phyloP scores from a whole-genome alignment of 305 asterid species.

The Plantago coronopus region DNA sequence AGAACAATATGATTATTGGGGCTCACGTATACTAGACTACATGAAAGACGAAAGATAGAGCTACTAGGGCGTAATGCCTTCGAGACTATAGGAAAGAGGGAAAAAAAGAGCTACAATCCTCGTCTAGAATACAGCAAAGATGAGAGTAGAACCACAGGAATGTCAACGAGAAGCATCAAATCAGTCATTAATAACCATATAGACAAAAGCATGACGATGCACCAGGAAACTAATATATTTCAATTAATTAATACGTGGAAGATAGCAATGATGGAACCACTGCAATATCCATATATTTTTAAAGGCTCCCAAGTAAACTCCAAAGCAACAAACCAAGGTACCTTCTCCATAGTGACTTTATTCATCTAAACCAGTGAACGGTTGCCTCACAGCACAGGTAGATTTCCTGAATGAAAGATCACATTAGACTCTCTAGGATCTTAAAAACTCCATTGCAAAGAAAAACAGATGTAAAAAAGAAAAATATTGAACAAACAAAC shows the following conservation, averaged over 20 bases:
- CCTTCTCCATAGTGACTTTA: constrained; percentile 95
- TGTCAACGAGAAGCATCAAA: not conserved
- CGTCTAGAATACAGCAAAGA: not conserved
- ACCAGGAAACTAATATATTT: not conserved
- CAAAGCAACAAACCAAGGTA: constrained; percentile 86
- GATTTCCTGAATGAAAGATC: constrained; percentile 84
- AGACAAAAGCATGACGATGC: constrained; percentile 4
- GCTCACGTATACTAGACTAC: constrained; percentile 3
- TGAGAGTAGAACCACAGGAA: not conserved
- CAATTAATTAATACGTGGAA: constrained; percentile 7
- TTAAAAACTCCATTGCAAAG: constrained; percentile 26
- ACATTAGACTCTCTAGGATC: constrained; percentile 74
- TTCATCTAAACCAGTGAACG: constrained; percentile 90
- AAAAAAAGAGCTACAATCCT: no score
- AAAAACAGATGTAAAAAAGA: not conserved
- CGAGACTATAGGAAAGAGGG: not conserved
- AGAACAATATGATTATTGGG: no score
- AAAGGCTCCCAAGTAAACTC: constrained; percentile 52
- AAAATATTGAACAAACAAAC: constrained; percentile 12
- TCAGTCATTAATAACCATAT: not conserved
- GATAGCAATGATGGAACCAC: constrained; percentile 18
- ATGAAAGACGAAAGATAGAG: not conserved
- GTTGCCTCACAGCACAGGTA: constrained; percentile 79
- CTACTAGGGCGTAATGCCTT: not conserved
- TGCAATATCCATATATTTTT: constrained; percentile 17